Percentiles rank a stretch among this genome's conserved stretches.
phyloP scores from a whole-genome alignment of 2,329 filamentous ascomycete genomes.

The Fusarium buxicola region DNA sequence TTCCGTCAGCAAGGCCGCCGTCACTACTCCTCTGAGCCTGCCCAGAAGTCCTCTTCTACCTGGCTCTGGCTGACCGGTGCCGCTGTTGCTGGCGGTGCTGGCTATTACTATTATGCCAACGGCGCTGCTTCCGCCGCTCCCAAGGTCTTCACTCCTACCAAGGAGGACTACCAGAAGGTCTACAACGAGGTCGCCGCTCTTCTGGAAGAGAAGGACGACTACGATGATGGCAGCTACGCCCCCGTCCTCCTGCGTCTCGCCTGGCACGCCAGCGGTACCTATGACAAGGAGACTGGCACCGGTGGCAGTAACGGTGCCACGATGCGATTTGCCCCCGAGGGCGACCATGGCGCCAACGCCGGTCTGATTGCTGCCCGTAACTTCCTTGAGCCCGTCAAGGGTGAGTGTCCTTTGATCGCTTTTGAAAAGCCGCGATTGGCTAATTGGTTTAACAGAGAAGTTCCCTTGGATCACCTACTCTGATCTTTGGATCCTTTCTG shows the following conservation, averaged over 20 bases:
- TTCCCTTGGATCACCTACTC: conserved; percentile 98
- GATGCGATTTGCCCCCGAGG: conserved; percentile 94
- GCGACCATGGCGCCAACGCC: conserved; percentile 92
- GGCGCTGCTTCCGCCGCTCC: conserved; percentile 61
- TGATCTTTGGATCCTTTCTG: conserved; percentile 94
- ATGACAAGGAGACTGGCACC: conserved; percentile 86
- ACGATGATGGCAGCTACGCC: conserved; percentile 96
- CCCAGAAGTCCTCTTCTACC: conserved; percentile 61
- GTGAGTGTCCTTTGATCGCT: conserved; percentile 56
- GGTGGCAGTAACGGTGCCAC: conserved; percentile 96
- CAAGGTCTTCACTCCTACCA: conserved; percentile 77
- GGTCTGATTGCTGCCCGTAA: conserved; percentile 87
- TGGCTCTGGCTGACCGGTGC: conserved; percentile 70
- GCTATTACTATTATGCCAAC: conserved; percentile 74
- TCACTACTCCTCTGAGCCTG: conserved; percentile 79
- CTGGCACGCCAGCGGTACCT: conserved; percentile 95
- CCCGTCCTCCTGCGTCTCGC: conserved; percentile 90
- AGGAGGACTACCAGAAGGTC: conserved; percentile 93
- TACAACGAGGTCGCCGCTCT: conserved; percentile 86
- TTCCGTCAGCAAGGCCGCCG: conserved; percentile 82
- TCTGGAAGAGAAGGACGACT: conserved; percentile 90
- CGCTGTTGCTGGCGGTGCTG: conserved; percentile 70
- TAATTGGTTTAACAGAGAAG: conserved; percentile 57
- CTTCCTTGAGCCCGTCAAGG: conserved; percentile 93
- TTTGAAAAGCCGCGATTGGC: neutral